Conservation (phyloP, 169 alveolate genomes). For the Toxoplasma gondii region DNA sequence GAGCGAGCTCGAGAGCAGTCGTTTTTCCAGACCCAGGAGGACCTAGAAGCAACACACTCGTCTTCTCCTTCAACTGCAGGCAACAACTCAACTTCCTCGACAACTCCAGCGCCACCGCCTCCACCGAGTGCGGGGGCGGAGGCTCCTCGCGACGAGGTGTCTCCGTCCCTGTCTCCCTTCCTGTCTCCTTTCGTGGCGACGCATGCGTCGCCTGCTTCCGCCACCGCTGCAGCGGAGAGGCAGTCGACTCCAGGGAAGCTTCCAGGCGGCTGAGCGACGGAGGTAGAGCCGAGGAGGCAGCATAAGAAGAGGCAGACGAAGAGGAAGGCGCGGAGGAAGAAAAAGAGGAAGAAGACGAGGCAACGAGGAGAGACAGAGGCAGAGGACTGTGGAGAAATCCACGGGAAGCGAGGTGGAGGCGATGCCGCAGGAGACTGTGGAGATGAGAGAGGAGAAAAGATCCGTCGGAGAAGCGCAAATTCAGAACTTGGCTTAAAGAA, state of each 20-base stretch:
- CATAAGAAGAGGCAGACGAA: neutral
- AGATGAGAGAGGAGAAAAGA: neutral
- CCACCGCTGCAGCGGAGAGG: slow-evolving; percentile 3
- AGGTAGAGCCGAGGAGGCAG: neutral
- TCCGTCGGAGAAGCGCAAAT: slow-evolving; percentile 3
- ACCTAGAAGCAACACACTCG: slow-evolving; percentile 55
- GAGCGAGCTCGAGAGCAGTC: slow-evolving; percentile 45
- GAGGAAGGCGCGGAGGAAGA: neutral
- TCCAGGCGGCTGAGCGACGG: neutral
- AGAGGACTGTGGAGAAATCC: slow-evolving; percentile 6
- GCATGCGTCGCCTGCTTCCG: neutral
- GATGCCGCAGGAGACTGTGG: neutral
- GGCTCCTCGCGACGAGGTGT: neutral
- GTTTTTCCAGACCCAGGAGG: slow-evolving; percentile 60
- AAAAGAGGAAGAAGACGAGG: neutral
- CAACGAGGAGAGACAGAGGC: neutral
- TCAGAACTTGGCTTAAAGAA: neutral
- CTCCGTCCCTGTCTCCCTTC: neutral
- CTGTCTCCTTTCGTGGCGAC: neutral
- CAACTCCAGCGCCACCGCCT: slow-evolving; percentile 50
- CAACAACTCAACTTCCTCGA: slow-evolving; percentile 54
- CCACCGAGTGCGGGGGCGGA: slow-evolving; percentile 32
- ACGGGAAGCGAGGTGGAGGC: slow-evolving; percentile 22
- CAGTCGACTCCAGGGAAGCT: neutral
- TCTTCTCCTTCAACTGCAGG: slow-evolving; percentile 58